These are phyloP conservation scores for Phytophthora megakarya DNA, from an alignment of 352 stramenopile species.

Conservation along the genomic window DNA sequence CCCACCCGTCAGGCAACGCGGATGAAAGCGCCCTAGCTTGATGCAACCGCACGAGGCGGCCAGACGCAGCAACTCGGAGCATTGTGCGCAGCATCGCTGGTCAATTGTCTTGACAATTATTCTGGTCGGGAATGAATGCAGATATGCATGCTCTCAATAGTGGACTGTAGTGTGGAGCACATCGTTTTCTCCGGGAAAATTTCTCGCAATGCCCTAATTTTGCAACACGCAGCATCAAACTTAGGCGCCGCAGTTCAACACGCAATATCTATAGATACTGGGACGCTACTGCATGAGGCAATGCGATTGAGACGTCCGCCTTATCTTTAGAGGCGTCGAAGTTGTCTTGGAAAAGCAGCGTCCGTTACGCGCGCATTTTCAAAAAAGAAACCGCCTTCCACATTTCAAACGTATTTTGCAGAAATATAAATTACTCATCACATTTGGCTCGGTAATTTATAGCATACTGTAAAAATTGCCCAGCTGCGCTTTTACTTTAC, in stretches of 20 bases:
- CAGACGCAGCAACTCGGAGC: conserved; percentile 8
- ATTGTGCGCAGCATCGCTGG: conserved; percentile 24
- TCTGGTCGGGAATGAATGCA: conserved; percentile 19
- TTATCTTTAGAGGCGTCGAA: too few relatives aligned
- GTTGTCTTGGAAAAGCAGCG: conserved; percentile 26
- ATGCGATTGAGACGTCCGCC: conserved; percentile 1
- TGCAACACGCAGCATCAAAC: background rate
- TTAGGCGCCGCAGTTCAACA: too few relatives aligned
- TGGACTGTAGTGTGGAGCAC: conserved; percentile 15
- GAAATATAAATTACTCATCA: too few relatives aligned
- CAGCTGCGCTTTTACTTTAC: background rate
- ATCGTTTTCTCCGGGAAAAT: background rate
- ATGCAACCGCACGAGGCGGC: background rate
- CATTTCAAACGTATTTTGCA: too few relatives aligned
- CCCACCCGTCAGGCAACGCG: conserved; percentile 57
- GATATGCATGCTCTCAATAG: conserved; percentile 25
- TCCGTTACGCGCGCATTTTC: conserved; percentile 44
- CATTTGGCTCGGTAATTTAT: conserved; percentile 26
- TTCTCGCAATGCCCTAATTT: background rate
- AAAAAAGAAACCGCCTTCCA: conserved; percentile 36
- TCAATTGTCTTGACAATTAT: conserved; percentile 20
- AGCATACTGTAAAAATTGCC: conserved; percentile 15
- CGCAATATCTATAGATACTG: too few relatives aligned
- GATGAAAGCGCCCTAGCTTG: conserved; percentile 36
- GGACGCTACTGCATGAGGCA: too few relatives aligned